Percentiles rank a stretch among this genome's conserved stretches.
These are phyloP conservation scores for Verticillium longisporum DNA, from an alignment of 2,329 filamentous ascomycete species.

Conservation along the genomic window DNA sequence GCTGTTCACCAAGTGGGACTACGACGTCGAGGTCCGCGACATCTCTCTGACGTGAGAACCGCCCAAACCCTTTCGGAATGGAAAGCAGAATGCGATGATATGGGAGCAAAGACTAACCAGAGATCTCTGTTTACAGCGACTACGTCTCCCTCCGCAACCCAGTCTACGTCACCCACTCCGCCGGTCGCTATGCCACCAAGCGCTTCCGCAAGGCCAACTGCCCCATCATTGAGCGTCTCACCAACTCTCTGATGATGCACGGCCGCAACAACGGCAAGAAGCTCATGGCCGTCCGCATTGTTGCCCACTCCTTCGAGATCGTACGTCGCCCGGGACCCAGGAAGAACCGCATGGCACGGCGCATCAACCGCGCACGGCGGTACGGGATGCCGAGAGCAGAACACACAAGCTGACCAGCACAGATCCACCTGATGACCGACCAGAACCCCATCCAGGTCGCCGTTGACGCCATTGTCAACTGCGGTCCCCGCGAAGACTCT, in stretches of 20 bases:
- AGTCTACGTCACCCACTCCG: constrained; percentile 98
- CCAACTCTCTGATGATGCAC: constrained; percentile 99
- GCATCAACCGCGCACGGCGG: neutral
- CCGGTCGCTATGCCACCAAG: constrained; percentile 98
- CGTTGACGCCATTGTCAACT: constrained; percentile 99
- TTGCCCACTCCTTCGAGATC: constrained; percentile 98
- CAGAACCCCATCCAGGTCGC: constrained; percentile 99
- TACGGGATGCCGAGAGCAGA: constrained; percentile 2
- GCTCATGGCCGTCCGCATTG: constrained; percentile 99
- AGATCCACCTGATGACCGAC: constrained; percentile 99
- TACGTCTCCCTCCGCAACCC: constrained; percentile 99
- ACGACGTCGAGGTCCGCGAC: constrained; percentile 99
- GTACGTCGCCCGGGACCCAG: constrained; percentile 55
- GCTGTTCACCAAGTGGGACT: constrained; percentile 96
- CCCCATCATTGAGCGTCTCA: constrained; percentile 99
- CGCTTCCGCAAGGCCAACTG: constrained; percentile 99
- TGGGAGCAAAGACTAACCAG: constrained; percentile 21
- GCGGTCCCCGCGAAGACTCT: constrained; percentile 98
- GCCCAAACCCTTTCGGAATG: neutral
- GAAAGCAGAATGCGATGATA: constrained; percentile 4
- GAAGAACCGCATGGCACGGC: neutral
- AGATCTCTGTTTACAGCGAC: constrained; percentile 56
- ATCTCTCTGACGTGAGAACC: constrained; percentile 85
- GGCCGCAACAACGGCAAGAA: constrained; percentile 99
- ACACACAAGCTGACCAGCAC: constrained; percentile 21